Evolutionary conservation across 805 yeast species (phyloP).

Genomic region (Saccharomycopsis sp.): DNA sequence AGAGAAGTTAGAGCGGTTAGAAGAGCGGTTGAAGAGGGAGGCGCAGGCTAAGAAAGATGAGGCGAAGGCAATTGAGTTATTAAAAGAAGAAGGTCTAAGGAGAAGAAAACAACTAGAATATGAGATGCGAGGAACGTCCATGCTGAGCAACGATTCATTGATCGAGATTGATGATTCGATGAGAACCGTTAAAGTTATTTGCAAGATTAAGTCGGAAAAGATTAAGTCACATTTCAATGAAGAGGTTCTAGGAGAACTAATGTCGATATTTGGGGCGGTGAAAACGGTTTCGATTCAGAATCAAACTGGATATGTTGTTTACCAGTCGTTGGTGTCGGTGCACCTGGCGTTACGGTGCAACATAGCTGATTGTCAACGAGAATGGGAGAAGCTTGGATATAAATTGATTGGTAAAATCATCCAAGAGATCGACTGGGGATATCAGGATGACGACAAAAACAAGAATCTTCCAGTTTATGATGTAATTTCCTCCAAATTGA

Average conservation of each 20-base stretch:
- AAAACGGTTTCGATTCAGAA: not conserved
- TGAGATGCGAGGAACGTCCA: not conserved
- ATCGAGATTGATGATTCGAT: slow-evolving; percentile 1
- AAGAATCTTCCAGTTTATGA: not conserved
- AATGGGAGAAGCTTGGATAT: not conserved
- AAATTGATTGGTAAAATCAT: slow-evolving; percentile 1
- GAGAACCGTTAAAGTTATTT: slow-evolving; percentile 3
- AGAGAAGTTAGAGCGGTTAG: slow-evolving; percentile 24
- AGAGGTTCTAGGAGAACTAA: slow-evolving; percentile 3
- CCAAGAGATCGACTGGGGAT: not conserved
- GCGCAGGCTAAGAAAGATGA: slow-evolving; percentile 22
- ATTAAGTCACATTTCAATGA: not conserved
- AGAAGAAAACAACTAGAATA: not conserved
- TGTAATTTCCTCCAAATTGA: not conserved
- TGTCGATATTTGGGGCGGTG: slow-evolving; percentile 9
- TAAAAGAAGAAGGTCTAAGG: slow-evolving; percentile 21
- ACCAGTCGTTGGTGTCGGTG: slow-evolving; percentile 1
- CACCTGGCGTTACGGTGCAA: not conserved
- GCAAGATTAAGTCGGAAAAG: slow-evolving; percentile 1
- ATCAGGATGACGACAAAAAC: not conserved
- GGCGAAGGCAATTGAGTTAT: slow-evolving; percentile 25
- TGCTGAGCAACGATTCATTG: not conserved
- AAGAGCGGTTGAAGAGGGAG: slow-evolving; percentile 23
- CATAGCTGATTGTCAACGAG: not conserved
- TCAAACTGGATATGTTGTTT: slow-evolving; percentile 4